Percentiles rank a stretch among this genome's conserved stretches.
Evolutionary conservation across 1,284 basidiomycete species (phyloP).

Genomic region (Cerrena zonata): DNA sequence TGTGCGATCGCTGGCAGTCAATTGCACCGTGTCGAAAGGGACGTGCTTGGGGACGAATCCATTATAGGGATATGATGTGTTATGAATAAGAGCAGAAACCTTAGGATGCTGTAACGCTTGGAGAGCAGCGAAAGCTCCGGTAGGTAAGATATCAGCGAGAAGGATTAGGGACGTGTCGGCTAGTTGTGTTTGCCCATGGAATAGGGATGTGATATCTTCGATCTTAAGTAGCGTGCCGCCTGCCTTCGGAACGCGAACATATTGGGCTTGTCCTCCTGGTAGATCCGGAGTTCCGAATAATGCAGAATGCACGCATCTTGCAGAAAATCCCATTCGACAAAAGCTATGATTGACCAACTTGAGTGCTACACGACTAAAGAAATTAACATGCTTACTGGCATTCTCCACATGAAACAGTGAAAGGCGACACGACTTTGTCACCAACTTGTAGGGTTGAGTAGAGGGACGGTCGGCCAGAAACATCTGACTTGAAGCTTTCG

Average conservation of each 20-base stretch:
- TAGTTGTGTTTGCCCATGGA: slow-evolving; percentile 21
- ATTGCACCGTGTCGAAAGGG: slow-evolving; percentile 17
- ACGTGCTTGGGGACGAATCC: slow-evolving; percentile 22
- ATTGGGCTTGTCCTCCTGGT: slow-evolving; percentile 85
- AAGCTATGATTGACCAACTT: slow-evolving; percentile 40
- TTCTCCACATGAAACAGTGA: slow-evolving; percentile 78
- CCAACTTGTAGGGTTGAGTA: slow-evolving; percentile 70
- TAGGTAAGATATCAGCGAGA: slow-evolving; percentile 77
- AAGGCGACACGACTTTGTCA: slow-evolving; percentile 83
- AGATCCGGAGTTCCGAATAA: slow-evolving; percentile 72
- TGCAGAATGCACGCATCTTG: slow-evolving; percentile 61
- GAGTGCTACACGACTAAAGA: background rate
- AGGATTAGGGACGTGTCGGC: slow-evolving; percentile 63
- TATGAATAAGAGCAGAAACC: slow-evolving; percentile 49
- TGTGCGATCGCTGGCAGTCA: slow-evolving; percentile 35
- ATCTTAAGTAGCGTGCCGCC: slow-evolving; percentile 76
- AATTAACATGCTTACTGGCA: slow-evolving; percentile 54
- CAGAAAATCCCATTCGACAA: slow-evolving; percentile 73
- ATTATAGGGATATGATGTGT: slow-evolving; percentile 52
- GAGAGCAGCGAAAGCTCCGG: slow-evolving; percentile 69
- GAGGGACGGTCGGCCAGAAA: slow-evolving; percentile 48
- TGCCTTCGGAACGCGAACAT: slow-evolving; percentile 73
- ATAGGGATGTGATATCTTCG: slow-evolving; percentile 35
- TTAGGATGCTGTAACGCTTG: slow-evolving; percentile 73
- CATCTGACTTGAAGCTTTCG: slow-evolving; percentile 44